Conservation (phyloP, 1,284 basidiomycete genomes). For the Apiotrichum mycotoxinovorans region DNA sequence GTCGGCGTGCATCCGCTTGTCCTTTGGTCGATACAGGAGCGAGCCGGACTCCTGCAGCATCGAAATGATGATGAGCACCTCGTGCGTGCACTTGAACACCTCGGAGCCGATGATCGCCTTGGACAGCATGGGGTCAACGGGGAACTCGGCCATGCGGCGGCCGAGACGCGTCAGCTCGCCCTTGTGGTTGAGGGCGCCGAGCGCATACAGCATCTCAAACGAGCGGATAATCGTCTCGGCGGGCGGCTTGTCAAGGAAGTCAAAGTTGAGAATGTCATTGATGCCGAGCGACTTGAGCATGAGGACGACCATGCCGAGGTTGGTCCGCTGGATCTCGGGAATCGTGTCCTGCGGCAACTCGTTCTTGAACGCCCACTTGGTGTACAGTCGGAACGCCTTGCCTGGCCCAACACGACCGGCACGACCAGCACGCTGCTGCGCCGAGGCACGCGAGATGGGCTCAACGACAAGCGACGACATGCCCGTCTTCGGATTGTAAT, state of each 20-base stretch:
- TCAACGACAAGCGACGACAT: conserved; percentile 94
- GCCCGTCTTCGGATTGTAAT: conserved; percentile 91
- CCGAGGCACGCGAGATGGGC: conserved; percentile 92
- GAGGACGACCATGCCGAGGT: conserved; percentile 55
- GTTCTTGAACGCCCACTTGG: conserved; percentile 63
- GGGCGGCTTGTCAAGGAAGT: conserved; percentile 66
- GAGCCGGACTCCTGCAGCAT: conserved; percentile 96
- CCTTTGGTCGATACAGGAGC: conserved; percentile 94
- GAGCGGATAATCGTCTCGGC: conserved; percentile 97
- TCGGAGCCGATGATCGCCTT: conserved; percentile 96
- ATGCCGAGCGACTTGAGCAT: conserved; percentile 62
- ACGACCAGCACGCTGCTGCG: conserved; percentile 92
- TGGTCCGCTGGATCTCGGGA: conserved; percentile 57
- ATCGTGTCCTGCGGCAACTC: conserved; percentile 61
- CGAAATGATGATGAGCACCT: conserved; percentile 93
- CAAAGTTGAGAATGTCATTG: conserved; percentile 62
- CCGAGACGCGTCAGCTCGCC: conserved; percentile 96
- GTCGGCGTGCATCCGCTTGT: conserved; percentile 92
- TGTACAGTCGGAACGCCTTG: conserved; percentile 84
- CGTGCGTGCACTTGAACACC: conserved; percentile 90
- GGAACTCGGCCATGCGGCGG: conserved; percentile 96
- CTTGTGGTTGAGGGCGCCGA: conserved; percentile 92
- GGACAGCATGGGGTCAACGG: conserved; percentile 95
- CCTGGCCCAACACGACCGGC: conserved; percentile 97
- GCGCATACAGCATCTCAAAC: conserved; percentile 86